Evolutionary conservation across 2,329 filamentous ascomycete species (phyloP), one percentile per base, ranked within the genome.

Genomic region (Exophiala lecanii-corni): DNA sequence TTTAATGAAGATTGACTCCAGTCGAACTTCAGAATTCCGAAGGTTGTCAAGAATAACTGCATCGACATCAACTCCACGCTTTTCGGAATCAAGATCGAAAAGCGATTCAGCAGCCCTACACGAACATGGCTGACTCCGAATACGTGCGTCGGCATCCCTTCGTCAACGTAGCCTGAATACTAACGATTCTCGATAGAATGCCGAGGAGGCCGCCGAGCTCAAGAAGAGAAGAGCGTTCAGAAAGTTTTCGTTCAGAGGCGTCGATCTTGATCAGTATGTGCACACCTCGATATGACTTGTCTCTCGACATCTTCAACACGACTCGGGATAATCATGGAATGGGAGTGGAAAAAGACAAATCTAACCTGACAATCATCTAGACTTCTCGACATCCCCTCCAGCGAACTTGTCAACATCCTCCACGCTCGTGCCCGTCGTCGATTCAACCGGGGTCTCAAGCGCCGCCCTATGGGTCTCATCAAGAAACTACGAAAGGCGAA

Each of bases 401-500:
- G 97, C 73, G 86, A 97, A 77, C 89, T 98, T 73, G 89, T 92
- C 68, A 89, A 96, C 85, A 87, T 98, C 72, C 89, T 98, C 67
- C 92, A 98, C 80, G 92, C 92, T 67, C 92, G 92, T 72, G 92
- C 92, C 70, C 91, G 92, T 71, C 84, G 92, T 74, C 83, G 94
- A 72, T 97, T 98, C 86, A 97, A 97, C 86, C 91, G 92, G 62
- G 92, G 92, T 67, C 85, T 98, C 66, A 98, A 97, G 86, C 89
- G 92, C 79, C 94, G 94, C 81, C 92, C 92, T 66, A 97, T 98
- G 92, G 92, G 92, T 65, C 80, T 98, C 67, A 97, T 98, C 84
- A 97, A 97, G 88, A 98, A 98, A 84, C 88, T 98, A 67, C 91
- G 92, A 73, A 97, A 96, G 82, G 85, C 92, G 62, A 96, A 96